phyloP scores from a whole-genome alignment of 768 basidiomycete species.

The Cubamyces sp. region DNA sequence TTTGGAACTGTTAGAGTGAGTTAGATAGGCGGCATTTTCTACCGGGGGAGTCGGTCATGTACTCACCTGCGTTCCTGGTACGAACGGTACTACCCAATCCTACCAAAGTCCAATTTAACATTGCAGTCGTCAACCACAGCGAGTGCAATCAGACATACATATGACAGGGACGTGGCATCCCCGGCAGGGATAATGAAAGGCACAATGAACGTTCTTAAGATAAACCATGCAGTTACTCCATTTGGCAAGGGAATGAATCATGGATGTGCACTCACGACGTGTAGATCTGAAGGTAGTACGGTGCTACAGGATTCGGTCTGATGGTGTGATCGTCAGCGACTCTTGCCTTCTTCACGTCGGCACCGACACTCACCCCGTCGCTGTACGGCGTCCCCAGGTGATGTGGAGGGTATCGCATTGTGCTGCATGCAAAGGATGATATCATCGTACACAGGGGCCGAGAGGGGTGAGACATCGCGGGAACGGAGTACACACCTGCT shows the following conservation, averaged over 20 bases:
- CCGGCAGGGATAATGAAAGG: conserved; percentile 59
- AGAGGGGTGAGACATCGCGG: background rate
- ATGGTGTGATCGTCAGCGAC: conserved; percentile 2
- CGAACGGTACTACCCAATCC: conserved; percentile 64
- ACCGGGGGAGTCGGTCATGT: background rate
- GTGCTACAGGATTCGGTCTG: conserved; percentile 58
- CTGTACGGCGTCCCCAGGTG: conserved; percentile 33
- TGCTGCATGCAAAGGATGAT: conserved; percentile 24
- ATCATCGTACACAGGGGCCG: background rate
- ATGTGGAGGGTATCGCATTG: conserved; percentile 40
- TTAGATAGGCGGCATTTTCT: background rate
- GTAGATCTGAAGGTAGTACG: conserved; percentile 64
- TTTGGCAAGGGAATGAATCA: background rate
- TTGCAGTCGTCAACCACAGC: background rate
- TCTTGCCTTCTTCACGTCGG: background rate
- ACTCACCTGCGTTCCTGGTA: conserved; percentile 57
- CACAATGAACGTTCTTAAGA: conserved; percentile 49
- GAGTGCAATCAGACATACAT: conserved; percentile 43
- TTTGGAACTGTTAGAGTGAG: conserved; percentile 52
- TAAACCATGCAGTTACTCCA: background rate
- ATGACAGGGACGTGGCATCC: conserved; percentile 39
- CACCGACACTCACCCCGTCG: conserved; percentile 31
- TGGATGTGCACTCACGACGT: conserved; percentile 51
- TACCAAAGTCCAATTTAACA: conserved; percentile 29
- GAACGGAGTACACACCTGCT: conserved; percentile 30